These are phyloP conservation scores for Forsythia suspensa DNA, from an alignment of 257 asterid genomes.

Conservation along the genomic window DNA sequence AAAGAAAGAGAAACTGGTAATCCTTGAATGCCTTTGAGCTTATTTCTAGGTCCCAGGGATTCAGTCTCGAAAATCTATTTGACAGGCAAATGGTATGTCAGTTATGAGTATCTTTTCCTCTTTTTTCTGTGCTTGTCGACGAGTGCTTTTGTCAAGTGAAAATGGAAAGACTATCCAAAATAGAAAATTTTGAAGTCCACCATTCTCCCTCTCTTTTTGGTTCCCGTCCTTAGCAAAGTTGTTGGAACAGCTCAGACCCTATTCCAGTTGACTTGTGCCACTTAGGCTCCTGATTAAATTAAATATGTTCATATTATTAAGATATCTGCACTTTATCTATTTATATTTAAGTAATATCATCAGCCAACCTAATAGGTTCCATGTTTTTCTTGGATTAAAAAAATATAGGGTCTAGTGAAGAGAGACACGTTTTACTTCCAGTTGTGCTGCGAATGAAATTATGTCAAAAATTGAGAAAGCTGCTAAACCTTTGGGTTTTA, in stretches of 20 bases:
- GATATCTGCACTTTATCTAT: slow-evolving; percentile 4
- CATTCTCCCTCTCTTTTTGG: neutral
- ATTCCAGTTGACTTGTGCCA: neutral
- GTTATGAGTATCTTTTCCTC: slow-evolving; percentile 4
- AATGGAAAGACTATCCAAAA: neutral
- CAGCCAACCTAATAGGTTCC: neutral
- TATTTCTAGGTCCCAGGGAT: neutral
- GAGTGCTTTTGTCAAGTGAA: slow-evolving; percentile 1
- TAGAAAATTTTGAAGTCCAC: neutral
- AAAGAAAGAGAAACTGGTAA: neutral
- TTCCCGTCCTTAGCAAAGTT: neutral
- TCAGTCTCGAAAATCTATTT: neutral
- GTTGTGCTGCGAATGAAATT: slow-evolving; percentile 74
- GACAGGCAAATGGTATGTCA: slow-evolving; percentile 50
- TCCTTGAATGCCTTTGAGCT: neutral
- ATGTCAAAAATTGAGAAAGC: slow-evolving; percentile 79
- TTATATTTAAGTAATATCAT: neutral
- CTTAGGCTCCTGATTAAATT: neutral
- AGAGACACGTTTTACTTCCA: slow-evolving; percentile 90
- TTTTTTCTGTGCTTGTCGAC: slow-evolving; percentile 13
- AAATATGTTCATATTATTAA: neutral
- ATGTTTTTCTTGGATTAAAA: slow-evolving; percentile 15
- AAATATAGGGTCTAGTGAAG: slow-evolving; percentile 58
- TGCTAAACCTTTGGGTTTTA: slow-evolving; percentile 89
- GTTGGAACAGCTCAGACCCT: neutral